Evolutionary conservation across 225 moss, liverwort and hornwort genomes (phyloP).

Genomic region (Bryum argenteum): DNA sequence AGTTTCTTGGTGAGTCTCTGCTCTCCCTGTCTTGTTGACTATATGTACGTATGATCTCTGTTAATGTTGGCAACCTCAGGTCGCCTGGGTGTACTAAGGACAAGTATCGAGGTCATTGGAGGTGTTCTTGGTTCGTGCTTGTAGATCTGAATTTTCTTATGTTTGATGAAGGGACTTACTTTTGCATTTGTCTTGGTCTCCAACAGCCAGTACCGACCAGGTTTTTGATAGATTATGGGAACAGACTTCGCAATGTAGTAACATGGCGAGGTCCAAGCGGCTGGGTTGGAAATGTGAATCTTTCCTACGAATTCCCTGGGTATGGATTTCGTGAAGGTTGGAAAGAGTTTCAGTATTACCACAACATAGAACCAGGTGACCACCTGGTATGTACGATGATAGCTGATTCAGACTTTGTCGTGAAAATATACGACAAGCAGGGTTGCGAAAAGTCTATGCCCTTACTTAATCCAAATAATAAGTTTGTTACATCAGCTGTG

Average conservation of each 20-base stretch:
- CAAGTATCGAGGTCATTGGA: conserved; percentile 1
- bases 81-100: background rate
- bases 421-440: conserved; percentile 38
- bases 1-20: conserved; percentile 33
- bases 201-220: conserved; percentile 30
- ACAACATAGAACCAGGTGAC: conserved; percentile 38
- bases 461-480: conserved; percentile 4
- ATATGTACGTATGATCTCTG: background rate
- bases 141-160: background rate
- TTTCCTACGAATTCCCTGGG: conserved; percentile 24
- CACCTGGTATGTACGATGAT: conserved; percentile 37
- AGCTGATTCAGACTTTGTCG: conserved; percentile 30
- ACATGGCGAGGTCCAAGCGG: conserved; percentile 40
- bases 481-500: conserved; percentile 5
- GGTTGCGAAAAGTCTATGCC: conserved; percentile 38
- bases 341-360: conserved; percentile 33
- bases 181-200: conserved; percentile 17
- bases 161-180: conserved; percentile 8
- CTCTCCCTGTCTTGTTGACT: background rate
- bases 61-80: conserved; percentile 1
- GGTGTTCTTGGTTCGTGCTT: conserved; percentile 8
- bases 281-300: conserved; percentile 31
- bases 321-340: conserved; percentile 44
- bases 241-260: conserved; percentile 34
- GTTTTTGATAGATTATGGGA: conserved; percentile 34